These are phyloP conservation scores for Schwanniomyces vanrijiae DNA, from an alignment of 805 yeast species.

Conservation along the genomic window DNA sequence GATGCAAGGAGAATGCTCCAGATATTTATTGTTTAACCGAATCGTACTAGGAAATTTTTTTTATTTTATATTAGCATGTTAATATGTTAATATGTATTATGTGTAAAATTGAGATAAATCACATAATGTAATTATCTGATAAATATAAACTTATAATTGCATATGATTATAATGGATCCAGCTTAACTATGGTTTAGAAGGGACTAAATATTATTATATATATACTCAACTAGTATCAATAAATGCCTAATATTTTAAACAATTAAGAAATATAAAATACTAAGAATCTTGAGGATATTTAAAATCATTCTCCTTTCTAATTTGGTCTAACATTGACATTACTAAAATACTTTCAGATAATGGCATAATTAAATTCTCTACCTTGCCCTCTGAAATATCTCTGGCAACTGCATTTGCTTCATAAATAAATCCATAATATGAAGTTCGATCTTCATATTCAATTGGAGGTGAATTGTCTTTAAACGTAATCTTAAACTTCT, in stretches of 20 bases:
- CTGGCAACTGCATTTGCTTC: conserved; percentile 57
- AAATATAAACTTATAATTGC: too few relatives aligned
- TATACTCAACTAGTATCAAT: too few relatives aligned
- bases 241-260: too few relatives aligned
- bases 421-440: conserved; percentile 50
- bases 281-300: conserved; percentile 40
- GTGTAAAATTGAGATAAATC: not conserved
- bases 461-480: conserved; percentile 21
- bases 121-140: not conserved
- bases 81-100: not conserved
- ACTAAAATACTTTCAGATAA: conserved; percentile 47
- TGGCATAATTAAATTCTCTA: conserved; percentile 37
- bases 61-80: not conserved
- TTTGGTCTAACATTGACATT: conserved; percentile 48
- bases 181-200: too few relatives aligned
- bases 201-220: too few relatives aligned
- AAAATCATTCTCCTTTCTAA: conserved; percentile 45
- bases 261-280: not conserved
- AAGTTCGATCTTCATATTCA: conserved; percentile 33
- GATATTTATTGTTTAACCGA: conserved; percentile 45
- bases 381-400: conserved; percentile 40
- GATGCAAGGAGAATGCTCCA: conserved; percentile 29
- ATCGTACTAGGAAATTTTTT: conserved; percentile 14
- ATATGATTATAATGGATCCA: too few relatives aligned
- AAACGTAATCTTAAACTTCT: conserved; percentile 30